phyloP scores from a whole-genome alignment of 495 filamentous ascomycete species.

The Aspergillus heteromorphus region DNA sequence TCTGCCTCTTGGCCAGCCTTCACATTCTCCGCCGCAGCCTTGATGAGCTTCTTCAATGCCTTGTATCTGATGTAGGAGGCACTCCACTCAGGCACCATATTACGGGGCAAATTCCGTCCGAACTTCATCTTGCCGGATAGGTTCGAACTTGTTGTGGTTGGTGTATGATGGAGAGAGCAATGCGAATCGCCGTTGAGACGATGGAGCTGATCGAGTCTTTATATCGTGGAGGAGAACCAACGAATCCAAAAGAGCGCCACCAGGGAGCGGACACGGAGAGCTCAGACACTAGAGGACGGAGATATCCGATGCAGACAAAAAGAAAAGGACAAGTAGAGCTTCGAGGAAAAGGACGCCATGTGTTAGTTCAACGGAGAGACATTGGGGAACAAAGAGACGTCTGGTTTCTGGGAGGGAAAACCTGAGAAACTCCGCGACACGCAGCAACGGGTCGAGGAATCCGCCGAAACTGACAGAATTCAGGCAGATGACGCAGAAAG shows the following conservation, averaged over 20 bases:
- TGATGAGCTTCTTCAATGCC: constrained; percentile 89
- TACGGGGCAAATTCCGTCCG: constrained; percentile 75
- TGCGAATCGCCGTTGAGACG: background rate
- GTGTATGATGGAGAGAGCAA: background rate
- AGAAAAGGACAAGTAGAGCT: constrained; percentile 9
- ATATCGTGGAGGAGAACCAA: no score
- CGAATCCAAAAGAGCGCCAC: background rate
- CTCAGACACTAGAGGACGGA: constrained; percentile 3
- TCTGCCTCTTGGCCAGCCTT: constrained; percentile 70
- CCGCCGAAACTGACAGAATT: no score
- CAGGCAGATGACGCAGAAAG: no score
- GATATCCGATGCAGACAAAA: constrained; percentile 8
- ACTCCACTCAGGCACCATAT: constrained; percentile 97
- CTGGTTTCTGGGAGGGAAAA: constrained; percentile 3
- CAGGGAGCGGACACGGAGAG: background rate
- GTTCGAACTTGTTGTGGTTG: background rate
- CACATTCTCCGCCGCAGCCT: constrained; percentile 57
- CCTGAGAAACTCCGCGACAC: background rate
- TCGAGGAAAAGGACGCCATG: constrained; percentile 16
- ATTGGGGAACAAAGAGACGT: background rate
- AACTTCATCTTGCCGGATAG: constrained; percentile 65
- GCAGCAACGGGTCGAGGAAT: no score
- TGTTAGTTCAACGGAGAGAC: constrained; percentile 14
- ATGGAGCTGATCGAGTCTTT: background rate
- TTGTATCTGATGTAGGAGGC: constrained; percentile 94